These are phyloP conservation scores for Penicillium freii DNA, from an alignment of 2,329 filamentous ascomycete genomes.

Conservation along the genomic window DNA sequence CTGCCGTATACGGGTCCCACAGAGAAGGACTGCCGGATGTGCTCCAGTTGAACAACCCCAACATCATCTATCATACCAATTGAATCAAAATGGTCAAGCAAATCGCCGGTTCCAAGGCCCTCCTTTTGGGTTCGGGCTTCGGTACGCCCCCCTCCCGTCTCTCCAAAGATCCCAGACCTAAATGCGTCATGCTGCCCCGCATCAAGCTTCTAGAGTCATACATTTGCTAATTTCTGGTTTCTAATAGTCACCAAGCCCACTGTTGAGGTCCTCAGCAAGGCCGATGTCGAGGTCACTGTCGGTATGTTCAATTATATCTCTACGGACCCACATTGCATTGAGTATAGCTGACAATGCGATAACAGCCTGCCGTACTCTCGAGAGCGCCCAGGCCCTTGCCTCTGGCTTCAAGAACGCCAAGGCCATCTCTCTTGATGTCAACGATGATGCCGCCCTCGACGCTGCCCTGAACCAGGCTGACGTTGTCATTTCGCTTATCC, in stretches of 20 bases:
- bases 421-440: slow-evolving; percentile 82
- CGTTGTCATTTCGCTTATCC: slow-evolving; percentile 78
- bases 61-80: slow-evolving; percentile 17
- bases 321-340: neutral
- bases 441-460: slow-evolving; percentile 72
- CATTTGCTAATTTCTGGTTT: slow-evolving; percentile 11
- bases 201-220: slow-evolving; percentile 8
- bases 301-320: slow-evolving; percentile 47
- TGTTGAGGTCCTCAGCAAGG: slow-evolving; percentile 60
- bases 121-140: slow-evolving; percentile 41
- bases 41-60: slow-evolving; percentile 8
- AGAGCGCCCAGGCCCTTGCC: slow-evolving; percentile 71
- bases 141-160: slow-evolving; percentile 25
- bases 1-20: slow-evolving; percentile 18
- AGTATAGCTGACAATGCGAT: neutral
- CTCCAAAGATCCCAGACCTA: neutral
- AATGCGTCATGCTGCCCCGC: slow-evolving; percentile 20
- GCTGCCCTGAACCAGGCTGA: slow-evolving; percentile 76
- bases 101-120: slow-evolving; percentile 41
- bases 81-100: slow-evolving; percentile 36
- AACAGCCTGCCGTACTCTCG: slow-evolving; percentile 76
- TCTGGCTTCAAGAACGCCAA: slow-evolving; percentile 69
- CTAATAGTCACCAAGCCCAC: slow-evolving; percentile 59
- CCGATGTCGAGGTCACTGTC: slow-evolving; percentile 64
- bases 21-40: neutral